These are phyloP conservation scores for Sarcomyxa edulis DNA, from an alignment of 768 basidiomycete genomes.

Conservation along the genomic window DNA sequence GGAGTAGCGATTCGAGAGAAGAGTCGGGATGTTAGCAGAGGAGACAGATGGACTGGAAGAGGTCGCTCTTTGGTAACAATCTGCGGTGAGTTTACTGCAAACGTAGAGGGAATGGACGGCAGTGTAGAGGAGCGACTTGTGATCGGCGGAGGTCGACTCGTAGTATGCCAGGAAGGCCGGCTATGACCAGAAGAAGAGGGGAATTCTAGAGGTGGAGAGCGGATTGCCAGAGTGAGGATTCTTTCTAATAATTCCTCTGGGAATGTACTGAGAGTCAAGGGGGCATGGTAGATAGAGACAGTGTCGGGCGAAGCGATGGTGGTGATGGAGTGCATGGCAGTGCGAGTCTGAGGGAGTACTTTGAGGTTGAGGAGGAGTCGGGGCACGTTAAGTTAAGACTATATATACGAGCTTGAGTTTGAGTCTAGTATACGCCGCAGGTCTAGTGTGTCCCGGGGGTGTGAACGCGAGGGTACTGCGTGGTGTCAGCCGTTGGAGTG, in stretches of 20 bases:
- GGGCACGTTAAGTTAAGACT: too few species aligned
- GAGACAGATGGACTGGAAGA: conserved; percentile 21
- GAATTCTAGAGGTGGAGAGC: conserved; percentile 9
- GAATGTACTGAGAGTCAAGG: conserved; percentile 19
- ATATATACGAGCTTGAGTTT: too few species aligned
- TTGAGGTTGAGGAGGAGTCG: too few species aligned
- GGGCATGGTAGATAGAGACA: too few species aligned
- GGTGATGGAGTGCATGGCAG: too few species aligned
- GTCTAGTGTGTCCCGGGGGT: too few species aligned
- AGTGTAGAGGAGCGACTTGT: conserved; percentile 3
- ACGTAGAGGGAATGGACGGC: background rate
- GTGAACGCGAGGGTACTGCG: too few species aligned
- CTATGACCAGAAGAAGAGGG: conserved; percentile 3
- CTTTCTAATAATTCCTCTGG: conserved; percentile 31
- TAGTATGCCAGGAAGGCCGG: conserved; percentile 7
- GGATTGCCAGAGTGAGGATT: conserved; percentile 22
- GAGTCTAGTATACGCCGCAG: too few species aligned
- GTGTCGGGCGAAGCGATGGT: too few species aligned
- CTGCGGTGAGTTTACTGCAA: conserved; percentile 1
- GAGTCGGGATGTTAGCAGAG: conserved; percentile 44
- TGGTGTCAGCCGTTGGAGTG: too few species aligned
- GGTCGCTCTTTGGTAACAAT: background rate
- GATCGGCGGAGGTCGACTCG: conserved; percentile 3
- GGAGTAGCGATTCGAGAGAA: conserved; percentile 56
- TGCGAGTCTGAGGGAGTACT: too few species aligned